Evolutionary conservation across 768 basidiomycete genomes (phyloP).

Genomic region (Cystofilobasidium macerans): DNA sequence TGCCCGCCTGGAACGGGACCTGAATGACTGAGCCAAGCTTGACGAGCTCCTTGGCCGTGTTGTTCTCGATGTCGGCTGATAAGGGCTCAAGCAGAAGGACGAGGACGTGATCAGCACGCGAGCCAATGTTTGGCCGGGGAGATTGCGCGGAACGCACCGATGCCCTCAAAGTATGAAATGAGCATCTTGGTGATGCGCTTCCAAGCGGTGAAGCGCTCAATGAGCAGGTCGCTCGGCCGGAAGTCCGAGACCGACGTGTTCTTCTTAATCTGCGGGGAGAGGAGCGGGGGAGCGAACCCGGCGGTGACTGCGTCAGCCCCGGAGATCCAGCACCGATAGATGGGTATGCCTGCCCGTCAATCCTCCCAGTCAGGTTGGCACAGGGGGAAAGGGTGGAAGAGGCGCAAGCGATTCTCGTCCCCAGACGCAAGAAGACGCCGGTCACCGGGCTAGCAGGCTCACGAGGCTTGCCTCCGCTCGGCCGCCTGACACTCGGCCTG

Average conservation of each 20-base stretch:
- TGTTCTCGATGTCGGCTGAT: conserved; percentile 80
- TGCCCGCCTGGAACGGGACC: conserved; percentile 87
- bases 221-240: conserved; percentile 68
- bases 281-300: neutral
- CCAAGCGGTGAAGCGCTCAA: conserved; percentile 64
- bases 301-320: conserved; percentile 2
- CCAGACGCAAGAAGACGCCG: too few species aligned
- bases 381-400: too few species aligned
- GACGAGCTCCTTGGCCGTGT: conserved; percentile 80
- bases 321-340: too few species aligned
- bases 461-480: neutral
- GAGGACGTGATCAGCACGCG: neutral
- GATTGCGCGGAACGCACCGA: neutral
- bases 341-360: too few species aligned
- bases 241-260: conserved; percentile 84
- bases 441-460: too few species aligned
- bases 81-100: conserved; percentile 35
- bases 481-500: neutral
- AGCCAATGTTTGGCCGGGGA: conserved; percentile 12
- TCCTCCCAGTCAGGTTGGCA: too few species aligned
- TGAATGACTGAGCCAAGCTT: conserved; percentile 93
- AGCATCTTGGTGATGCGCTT: conserved; percentile 94
- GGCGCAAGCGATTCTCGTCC: too few species aligned
- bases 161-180: conserved; percentile 55
- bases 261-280: conserved; percentile 63